phyloP scores from a whole-genome alignment of 1,284 basidiomycete species.

The Stygiomarasmius scandens region DNA sequence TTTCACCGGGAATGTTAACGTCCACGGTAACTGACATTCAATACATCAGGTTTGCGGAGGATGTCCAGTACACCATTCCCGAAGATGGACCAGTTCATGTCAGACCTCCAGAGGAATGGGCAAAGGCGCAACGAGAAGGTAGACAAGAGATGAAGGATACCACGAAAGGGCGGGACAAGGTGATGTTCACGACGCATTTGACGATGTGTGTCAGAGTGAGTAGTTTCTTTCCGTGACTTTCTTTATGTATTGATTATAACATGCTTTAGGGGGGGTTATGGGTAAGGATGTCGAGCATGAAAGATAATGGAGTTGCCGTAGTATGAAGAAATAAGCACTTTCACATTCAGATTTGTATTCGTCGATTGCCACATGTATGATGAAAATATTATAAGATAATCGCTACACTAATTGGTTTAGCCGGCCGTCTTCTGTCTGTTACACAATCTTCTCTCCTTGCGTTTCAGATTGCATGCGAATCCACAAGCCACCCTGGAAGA shows the following conservation, averaged over 20 bases:
- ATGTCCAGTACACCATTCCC: background rate
- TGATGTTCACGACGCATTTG: slow-evolving; percentile 37
- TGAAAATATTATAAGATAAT: too few species aligned
- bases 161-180: slow-evolving; percentile 39
- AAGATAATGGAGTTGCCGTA: too few species aligned
- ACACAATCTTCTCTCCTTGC: too few species aligned
- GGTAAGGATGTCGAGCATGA: too few species aligned
- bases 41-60: background rate
- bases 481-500: background rate
- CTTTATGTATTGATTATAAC: background rate
- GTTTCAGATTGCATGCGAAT: too few species aligned
- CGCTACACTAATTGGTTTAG: too few species aligned
- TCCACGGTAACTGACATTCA: too few species aligned
- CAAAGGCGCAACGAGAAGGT: slow-evolving; percentile 24
- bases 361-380: too few species aligned
- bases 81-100: slow-evolving; percentile 31
- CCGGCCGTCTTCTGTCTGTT: too few species aligned
- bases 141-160: slow-evolving; percentile 31
- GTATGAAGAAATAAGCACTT: too few species aligned
- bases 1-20: too few species aligned
- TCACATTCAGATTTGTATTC: too few species aligned
- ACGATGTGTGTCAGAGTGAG: slow-evolving; percentile 45
- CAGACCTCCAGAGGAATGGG: slow-evolving; percentile 30
- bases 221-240: background rate
- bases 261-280: slow-evolving; percentile 30